Evolutionary conservation across 805 yeast species (phyloP), one percentile per base, ranked within the genome.

Genomic region (Starmerella potacharoeniae): DNA sequence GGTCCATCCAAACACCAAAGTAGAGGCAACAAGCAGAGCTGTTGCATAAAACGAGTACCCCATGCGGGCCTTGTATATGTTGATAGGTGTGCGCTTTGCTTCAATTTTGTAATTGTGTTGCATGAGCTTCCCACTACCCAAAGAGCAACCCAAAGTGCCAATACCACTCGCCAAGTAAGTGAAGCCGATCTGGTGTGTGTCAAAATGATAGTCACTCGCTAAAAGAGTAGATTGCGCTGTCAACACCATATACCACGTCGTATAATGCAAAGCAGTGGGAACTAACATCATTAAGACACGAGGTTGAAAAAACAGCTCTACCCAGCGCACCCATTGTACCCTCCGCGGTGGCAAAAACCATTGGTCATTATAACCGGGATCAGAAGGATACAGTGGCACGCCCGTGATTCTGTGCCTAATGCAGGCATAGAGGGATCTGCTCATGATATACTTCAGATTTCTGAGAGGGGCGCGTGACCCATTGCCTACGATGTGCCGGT

Each of bases 111-210:
- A 85, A 55, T 72, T 67, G 66, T 68, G 67, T 62, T 85, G 82
- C 61, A 85, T 64, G 4, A 79, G 43, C 59, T 73, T 71, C 0
- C 95, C 95, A 3, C 81, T 68, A 0, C 65, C 37, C 0, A 86
- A 58, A 0, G 90, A 78, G 28, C 91, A 87, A 0, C 73, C 41
- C 14, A 85, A 65, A 4, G 86, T 78, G 10, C 83, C 84, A 0
- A 78, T 60, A 14, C 96, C 96, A 22, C 83, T 80, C 3, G 95
- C 84, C 43, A 88, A 71, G 63, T 81, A 88, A 54, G 87, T 79
- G 16, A 80, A 68, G 4, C 95, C 95, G 41, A 86, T 78, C 47
- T 79, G 73, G 46, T 78, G 69, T 0, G 81, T 76, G 1, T 75
- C 60, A 57, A 80, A 77, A 33, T 73, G 68, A 60, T 86, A 86